Conservation (phyloP, 1,284 basidiomycete species). For the Malassezia brasiliensis region DNA sequence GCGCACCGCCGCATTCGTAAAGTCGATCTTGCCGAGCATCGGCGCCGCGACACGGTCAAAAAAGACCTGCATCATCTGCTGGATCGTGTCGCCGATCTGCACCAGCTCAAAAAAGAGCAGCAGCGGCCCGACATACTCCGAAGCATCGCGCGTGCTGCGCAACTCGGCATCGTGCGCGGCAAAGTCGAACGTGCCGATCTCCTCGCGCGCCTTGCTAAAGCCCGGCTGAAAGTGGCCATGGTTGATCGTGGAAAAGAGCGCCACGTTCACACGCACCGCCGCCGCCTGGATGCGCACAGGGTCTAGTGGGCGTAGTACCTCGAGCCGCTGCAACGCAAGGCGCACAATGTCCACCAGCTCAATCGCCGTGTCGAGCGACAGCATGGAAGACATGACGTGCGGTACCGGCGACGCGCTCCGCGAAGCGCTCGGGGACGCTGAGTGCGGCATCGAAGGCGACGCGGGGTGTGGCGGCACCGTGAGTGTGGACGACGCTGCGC, state of each 20-base stretch:
- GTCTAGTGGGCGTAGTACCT: conserved; percentile 65
- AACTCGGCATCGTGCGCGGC: conserved; percentile 1
- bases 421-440: background rate
- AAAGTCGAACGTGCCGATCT: conserved; percentile 28
- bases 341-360: conserved; percentile 85
- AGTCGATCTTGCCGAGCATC: conserved; percentile 60
- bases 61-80: conserved; percentile 93
- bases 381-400: conserved; percentile 67
- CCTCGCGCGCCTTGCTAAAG: conserved; percentile 61
- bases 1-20: conserved; percentile 80
- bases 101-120: conserved; percentile 96
- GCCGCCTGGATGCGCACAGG: conserved; percentile 60
- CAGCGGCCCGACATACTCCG: conserved; percentile 67
- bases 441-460: no score
- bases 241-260: conserved; percentile 67
- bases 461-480: background rate
- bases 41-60: conserved; percentile 76
- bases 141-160: background rate
- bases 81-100: conserved; percentile 92
- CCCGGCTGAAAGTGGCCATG: conserved; percentile 75
- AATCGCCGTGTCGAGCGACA: conserved; percentile 81
- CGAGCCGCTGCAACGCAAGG: conserved; percentile 78
- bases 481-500: background rate
- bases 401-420: conserved; percentile 12
- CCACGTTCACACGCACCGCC: conserved; percentile 81